These are phyloP conservation scores for Lathyrus sativus DNA, from an alignment of 306 rosid genomes.

Conservation along the genomic window DNA sequence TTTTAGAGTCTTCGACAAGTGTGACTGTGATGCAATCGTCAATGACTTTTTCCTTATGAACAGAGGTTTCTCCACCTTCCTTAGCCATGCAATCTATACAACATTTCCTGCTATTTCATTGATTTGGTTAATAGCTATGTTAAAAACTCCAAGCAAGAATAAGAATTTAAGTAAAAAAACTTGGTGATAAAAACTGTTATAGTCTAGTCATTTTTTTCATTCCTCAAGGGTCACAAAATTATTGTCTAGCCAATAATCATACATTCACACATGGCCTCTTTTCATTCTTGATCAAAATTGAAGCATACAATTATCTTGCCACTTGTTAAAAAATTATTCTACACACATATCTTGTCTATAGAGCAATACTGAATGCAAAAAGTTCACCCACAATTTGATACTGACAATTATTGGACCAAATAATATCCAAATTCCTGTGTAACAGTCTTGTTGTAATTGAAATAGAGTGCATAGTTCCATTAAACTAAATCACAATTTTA, in stretches of 20 bases:
- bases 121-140: slow-evolving; percentile 45
- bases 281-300: slow-evolving; percentile 16
- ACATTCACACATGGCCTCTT: background rate
- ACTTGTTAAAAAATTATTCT: background rate
- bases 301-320: slow-evolving; percentile 2
- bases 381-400: too few relatives aligned
- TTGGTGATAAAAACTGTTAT: background rate
- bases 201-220: background rate
- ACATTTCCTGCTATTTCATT: slow-evolving; percentile 62
- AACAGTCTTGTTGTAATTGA: slow-evolving; percentile 7
- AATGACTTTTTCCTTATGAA: slow-evolving; percentile 32
- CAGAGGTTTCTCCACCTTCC: slow-evolving; percentile 37
- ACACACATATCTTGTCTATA: background rate
- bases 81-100: slow-evolving; percentile 38
- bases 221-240: background rate
- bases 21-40: slow-evolving; percentile 63
- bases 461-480: slow-evolving; percentile 1
- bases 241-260: slow-evolving; percentile 1
- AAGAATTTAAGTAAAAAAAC: slow-evolving; percentile 21
- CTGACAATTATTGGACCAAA: too few relatives aligned
- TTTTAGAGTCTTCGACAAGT: slow-evolving; percentile 52
- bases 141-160: slow-evolving; percentile 40
- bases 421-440: background rate
- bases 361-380: background rate
- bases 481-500: background rate